A percentile compares a stretch with the other conserved stretches of the same genome.
Conservation (phyloP, 768 basidiomycete species). For the Melanogaster broomeanus region DNA sequence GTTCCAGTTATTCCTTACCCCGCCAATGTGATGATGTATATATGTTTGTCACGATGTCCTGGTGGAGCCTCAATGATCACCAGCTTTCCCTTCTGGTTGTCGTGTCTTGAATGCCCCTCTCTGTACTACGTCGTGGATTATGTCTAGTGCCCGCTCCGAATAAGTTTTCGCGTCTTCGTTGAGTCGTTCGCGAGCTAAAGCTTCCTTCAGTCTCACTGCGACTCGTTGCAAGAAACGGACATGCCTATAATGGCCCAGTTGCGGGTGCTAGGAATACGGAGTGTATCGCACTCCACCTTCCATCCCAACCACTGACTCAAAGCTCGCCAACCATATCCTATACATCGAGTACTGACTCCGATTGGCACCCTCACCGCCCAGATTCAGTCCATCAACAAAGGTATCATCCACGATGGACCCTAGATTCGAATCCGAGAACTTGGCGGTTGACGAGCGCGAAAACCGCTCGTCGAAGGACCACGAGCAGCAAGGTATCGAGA, state of each 20-base stretch:
- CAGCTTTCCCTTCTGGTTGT: conserved; percentile 67
- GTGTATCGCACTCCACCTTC: conserved; percentile 80
- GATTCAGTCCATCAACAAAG: conserved; percentile 48
- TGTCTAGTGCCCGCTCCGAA: conserved; percentile 45
- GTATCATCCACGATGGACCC: conserved; percentile 24
- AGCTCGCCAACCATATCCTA: conserved; percentile 80
- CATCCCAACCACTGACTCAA: conserved; percentile 80
- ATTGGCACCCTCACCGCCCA: conserved; percentile 62
- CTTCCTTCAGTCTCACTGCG: neutral
- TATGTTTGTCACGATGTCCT: neutral
- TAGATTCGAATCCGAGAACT: conserved; percentile 21
- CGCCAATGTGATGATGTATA: conserved; percentile 1
- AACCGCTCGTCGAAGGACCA: conserved; percentile 75
- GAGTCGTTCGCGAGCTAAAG: conserved; percentile 29
- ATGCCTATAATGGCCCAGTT: conserved; percentile 91
- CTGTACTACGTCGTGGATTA: conserved; percentile 55
- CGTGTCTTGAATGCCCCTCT: conserved; percentile 75
- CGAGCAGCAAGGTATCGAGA: conserved; percentile 91
- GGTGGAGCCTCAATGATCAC: conserved; percentile 16
- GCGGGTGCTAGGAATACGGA: conserved; percentile 91
- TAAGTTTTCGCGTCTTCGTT: conserved; percentile 10
- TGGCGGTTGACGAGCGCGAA: conserved; percentile 45
- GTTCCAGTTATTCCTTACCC: conserved; percentile 19
- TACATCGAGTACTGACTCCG: conserved; percentile 79
- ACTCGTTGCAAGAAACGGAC: conserved; percentile 22